Base-by-base conservation (phyloP, 768 basidiomycete species). In the Auriscalpium vulgare region DNA sequence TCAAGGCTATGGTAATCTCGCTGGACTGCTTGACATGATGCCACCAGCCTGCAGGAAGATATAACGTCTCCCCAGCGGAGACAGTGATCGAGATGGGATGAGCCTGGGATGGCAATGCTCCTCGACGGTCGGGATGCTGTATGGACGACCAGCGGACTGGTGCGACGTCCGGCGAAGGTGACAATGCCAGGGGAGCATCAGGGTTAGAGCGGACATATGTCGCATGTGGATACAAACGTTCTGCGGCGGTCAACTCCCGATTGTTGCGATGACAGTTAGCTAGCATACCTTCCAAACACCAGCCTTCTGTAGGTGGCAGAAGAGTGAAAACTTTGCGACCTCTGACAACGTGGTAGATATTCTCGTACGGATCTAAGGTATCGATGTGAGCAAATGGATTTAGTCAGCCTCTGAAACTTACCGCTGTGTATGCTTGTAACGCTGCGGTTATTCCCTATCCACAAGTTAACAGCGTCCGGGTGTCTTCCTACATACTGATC, bases 21-120 rank as follows among this genome's bases (percentile, higher is more conserved):
- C 76, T 78, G 4, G 78, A 73, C 66, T 97, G 94, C 43, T 82
- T 77, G 37, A 95, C 91, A 64, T 90, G 80, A 67, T 95, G 94
- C 87, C 88, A 95, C 95, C 95, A 97, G 0, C 91, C 86, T 5
- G 87, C 80, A n/a, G 95, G 95, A 17, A 97, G 80, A 69, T 92
- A 95, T 17, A 97, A 71, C 1, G 87, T 84, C 61, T 95, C 87
- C 4, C 94, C 93, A 7, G 81, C 79, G 4, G 71, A 59, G 8
- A 97, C 66, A 1, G 80, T 81, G 23, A 95, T 76, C 11, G 76
- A 71, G 37, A 94, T 78, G 1, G 92, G 86, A 50, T 80, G 78
- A 0, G 86, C 78, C 23, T 77, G 77, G 1, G 71, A 62, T 6
- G 82, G 76, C 45, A 87, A 70, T 14, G 69, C 67, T 9, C 67